Evolutionary conservation across 495 filamentous ascomycete species (phyloP).

Genomic region (Penicillium salamii): DNA sequence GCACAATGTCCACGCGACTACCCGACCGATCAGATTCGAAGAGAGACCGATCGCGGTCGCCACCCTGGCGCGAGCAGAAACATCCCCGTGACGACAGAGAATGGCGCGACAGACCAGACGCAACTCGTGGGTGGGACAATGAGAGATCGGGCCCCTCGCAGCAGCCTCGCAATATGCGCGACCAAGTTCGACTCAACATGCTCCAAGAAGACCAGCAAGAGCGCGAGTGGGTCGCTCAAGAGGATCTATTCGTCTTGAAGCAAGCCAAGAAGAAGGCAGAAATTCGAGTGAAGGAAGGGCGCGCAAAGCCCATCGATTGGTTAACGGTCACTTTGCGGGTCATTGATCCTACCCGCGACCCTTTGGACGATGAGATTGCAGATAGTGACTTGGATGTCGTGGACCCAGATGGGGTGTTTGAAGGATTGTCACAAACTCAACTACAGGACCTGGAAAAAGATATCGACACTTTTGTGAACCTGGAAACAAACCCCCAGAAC

Average conservation of each 20-base stretch:
- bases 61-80: slow-evolving; percentile 42
- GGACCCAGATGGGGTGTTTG: slow-evolving; percentile 78
- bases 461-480: slow-evolving; percentile 76
- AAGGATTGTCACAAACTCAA: slow-evolving; percentile 67
- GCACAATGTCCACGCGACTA: slow-evolving; percentile 32
- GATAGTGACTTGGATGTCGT: slow-evolving; percentile 77
- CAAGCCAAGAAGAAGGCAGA: slow-evolving; percentile 98
- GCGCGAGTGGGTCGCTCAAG: slow-evolving; percentile 83
- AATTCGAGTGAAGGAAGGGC: slow-evolving; percentile 89
- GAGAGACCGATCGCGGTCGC: slow-evolving; percentile 44
- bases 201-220: slow-evolving; percentile 74
- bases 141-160: slow-evolving; percentile 20
- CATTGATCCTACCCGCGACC: slow-evolving; percentile 75
- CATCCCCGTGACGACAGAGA: slow-evolving; percentile 35
- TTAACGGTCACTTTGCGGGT: slow-evolving; percentile 86
- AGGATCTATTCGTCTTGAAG: slow-evolving; percentile 93
- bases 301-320: slow-evolving; percentile 93
- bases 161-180: slow-evolving; percentile 39
- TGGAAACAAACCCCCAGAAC: slow-evolving; percentile 77
- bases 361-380: slow-evolving; percentile 77
- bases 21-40: slow-evolving; percentile 32
- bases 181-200: slow-evolving; percentile 56
- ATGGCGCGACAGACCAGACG: slow-evolving; percentile 24
- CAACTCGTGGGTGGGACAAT: slow-evolving; percentile 19
- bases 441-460: slow-evolving; percentile 79